Evolutionary conservation across 176 grass and related monocot species (phyloP), one percentile per base, ranked within the genome.

Genomic region (Ampelocalamus luodianensis): DNA sequence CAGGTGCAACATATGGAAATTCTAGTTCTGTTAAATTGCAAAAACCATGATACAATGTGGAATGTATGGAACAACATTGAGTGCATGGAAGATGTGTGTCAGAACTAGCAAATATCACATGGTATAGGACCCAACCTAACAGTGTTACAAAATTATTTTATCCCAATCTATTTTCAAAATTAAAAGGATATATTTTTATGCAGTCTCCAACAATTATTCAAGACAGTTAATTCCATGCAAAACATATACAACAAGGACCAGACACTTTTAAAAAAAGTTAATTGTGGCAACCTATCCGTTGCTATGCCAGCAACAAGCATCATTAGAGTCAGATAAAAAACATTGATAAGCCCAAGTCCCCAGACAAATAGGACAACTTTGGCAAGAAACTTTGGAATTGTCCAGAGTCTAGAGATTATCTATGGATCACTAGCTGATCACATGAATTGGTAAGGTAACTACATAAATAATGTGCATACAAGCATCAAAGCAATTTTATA

Each of bases 231-330:
- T 72, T 70, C 5, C 46, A 72, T 65, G 73, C n/a, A 71, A 53
- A 48, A 82, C 34, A 82, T 72, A 72, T 78, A 43, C 4, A 39
- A 15, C 22, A 53, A 72, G 37, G 37, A 65, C 18, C 14, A 79
- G 6, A 12, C 37, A 77, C 43, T 76, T 23, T 46, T 3, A 72
- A 37, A 71, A 80, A 83, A 46, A 46, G 18, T 23, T 18, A 8
- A n/a, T 45, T 23, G 44, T 69, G 43, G 54, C 45, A 43, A 63
- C 53, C 50, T 37, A 59, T 50, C 53, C 6, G 4, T 43, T 82
- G 36, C 20, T 10, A 71, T 82, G 79, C 38, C 13, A 81, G 34
- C 82, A 85, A 62, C 43, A 86, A 82, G 78, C 40, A 80, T 76
- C 29, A 29, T 48, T 67, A 14, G 17, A 36, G 26, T 14, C 12